These are phyloP conservation scores for Ettlia oleoabundans DNA, from an alignment of 139 green algal species.

Conservation along the genomic window DNA sequence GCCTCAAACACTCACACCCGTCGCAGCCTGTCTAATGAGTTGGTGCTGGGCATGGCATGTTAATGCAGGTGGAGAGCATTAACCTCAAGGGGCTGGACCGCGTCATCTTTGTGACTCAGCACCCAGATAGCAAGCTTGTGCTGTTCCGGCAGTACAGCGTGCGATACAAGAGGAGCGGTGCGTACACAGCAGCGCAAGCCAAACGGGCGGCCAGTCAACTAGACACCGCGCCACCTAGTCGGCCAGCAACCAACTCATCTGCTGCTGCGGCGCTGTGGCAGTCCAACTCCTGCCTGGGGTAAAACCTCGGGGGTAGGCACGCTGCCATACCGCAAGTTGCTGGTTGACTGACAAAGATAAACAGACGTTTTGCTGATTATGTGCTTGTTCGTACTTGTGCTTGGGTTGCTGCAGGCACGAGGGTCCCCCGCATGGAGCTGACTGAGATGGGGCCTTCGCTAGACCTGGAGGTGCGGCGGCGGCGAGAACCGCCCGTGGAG, in stretches of 20 bases:
- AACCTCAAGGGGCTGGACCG: slow-evolving; percentile 87
- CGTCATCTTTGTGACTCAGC: slow-evolving; percentile 67
- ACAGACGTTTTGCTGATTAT: too few relatives aligned
- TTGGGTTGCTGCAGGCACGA: slow-evolving; percentile 19
- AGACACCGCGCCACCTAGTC: too few relatives aligned
- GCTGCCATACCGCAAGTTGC: too few relatives aligned
- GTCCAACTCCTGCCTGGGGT: too few relatives aligned
- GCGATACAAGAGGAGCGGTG: slow-evolving; percentile 80
- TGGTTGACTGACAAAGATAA: too few relatives aligned
- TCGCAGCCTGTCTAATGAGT: too few relatives aligned
- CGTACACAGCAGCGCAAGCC: not conserved
- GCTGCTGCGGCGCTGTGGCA: too few relatives aligned
- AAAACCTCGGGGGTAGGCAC: too few relatives aligned
- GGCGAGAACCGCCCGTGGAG: slow-evolving; percentile 61
- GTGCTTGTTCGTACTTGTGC: not conserved
- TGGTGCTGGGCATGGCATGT: too few relatives aligned
- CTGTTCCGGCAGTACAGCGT: slow-evolving; percentile 82
- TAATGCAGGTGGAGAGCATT: slow-evolving; percentile 71
- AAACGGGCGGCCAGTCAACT: too few relatives aligned
- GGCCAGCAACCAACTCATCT: too few relatives aligned
- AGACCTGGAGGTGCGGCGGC: slow-evolving; percentile 79
- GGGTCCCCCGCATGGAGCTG: slow-evolving; percentile 81
- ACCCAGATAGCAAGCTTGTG: slow-evolving; percentile 46
- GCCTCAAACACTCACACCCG: too few relatives aligned
- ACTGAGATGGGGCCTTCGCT: slow-evolving; percentile 85